Conservation (phyloP, 345 rosid species). For the Streptanthus diversifolius region DNA sequence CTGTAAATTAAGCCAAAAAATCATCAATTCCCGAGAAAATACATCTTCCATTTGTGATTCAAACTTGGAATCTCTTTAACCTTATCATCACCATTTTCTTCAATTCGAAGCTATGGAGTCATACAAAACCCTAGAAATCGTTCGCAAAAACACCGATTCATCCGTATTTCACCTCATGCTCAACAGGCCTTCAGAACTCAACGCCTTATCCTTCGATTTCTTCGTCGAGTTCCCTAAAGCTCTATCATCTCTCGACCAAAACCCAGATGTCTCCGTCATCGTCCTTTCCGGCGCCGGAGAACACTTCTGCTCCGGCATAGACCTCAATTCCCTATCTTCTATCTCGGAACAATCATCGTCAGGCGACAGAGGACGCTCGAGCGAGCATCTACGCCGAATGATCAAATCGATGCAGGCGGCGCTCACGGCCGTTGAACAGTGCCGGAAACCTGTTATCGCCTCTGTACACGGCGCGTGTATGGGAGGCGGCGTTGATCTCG, state of each 20-base stretch:
- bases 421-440: conserved; percentile 65
- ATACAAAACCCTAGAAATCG: conserved; percentile 50
- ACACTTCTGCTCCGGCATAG: conserved; percentile 83
- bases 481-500: conserved; percentile 64
- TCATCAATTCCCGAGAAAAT: neutral
- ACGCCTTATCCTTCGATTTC: conserved; percentile 65
- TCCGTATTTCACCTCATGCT: conserved; percentile 51
- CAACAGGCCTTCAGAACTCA: conserved; percentile 56
- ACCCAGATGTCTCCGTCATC: conserved; percentile 50
- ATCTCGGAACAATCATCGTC: conserved; percentile 13
- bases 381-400: conserved; percentile 51
- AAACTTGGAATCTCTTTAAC: neutral
- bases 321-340: conserved; percentile 43
- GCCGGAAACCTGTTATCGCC: conserved; percentile 81
- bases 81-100: neutral
- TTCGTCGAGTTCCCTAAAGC: conserved; percentile 67
- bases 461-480: conserved; percentile 71
- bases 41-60: neutral
- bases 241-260: conserved; percentile 53
- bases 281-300: conserved; percentile 64
- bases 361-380: conserved; percentile 49
- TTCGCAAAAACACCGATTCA: conserved; percentile 36
- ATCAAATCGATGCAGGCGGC: conserved; percentile 67
- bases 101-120: conserved; percentile 27
- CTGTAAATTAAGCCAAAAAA: neutral